Evolutionary conservation across 2,329 filamentous ascomycete genomes (phyloP).

Genomic region (Aspergillus carbonarius): DNA sequence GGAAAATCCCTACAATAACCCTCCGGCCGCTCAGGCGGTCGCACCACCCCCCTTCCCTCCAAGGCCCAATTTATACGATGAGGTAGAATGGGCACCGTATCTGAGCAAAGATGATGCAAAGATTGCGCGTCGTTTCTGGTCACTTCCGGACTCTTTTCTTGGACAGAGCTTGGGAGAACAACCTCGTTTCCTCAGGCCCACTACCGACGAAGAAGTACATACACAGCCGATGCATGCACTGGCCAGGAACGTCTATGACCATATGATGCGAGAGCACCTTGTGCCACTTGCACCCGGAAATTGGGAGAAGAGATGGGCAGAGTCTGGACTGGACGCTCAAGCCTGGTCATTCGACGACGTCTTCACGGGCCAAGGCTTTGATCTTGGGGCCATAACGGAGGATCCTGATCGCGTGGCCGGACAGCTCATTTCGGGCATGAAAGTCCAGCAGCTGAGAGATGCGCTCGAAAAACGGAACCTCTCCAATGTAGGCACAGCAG

Average conservation of each 20-base stretch:
- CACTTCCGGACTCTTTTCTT: conserved; percentile 19
- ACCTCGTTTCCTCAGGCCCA: not conserved
- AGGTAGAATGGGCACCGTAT: conserved; percentile 27
- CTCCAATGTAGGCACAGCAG: not conserved
- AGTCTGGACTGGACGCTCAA: not conserved
- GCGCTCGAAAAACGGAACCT: not conserved
- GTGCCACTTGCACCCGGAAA: not conserved
- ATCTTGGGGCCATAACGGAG: not conserved
- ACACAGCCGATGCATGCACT: conserved; percentile 20
- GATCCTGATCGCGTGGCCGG: conserved; percentile 9
- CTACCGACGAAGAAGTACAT: not conserved
- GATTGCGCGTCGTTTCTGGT: conserved; percentile 31
- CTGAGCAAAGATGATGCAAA: conserved; percentile 23
- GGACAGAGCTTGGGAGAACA: not conserved
- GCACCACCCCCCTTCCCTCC: conserved; percentile 13
- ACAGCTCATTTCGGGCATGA: not conserved
- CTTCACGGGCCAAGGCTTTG: not conserved
- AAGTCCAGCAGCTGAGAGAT: not conserved
- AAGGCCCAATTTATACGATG: conserved; percentile 28
- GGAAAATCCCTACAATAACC: not conserved
- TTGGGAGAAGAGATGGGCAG: not conserved
- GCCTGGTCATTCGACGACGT: not conserved
- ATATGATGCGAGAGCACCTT: conserved; percentile 17
- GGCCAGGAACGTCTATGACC: conserved; percentile 34
- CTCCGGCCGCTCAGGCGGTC: not conserved